Evolutionary conservation across 2,329 filamentous ascomycete species (phyloP).

Genomic region (Aspergillus udagawae): DNA sequence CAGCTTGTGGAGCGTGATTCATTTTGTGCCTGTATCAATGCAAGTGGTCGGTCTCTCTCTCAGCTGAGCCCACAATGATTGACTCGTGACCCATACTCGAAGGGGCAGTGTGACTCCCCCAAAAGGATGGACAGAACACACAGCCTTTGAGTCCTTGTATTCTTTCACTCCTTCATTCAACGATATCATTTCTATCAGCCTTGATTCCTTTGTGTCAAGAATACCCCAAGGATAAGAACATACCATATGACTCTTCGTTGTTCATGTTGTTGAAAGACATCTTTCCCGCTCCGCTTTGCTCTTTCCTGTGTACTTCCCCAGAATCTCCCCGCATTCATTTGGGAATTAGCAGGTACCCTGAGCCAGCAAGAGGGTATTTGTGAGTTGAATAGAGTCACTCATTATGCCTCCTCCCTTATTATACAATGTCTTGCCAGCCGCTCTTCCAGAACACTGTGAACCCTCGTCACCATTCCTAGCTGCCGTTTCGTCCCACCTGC

Average conservation of each 20-base stretch:
- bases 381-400: not conserved
- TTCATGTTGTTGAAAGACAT: not conserved
- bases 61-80: not conserved
- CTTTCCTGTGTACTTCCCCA: not conserved
- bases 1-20: not conserved
- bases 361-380: not conserved
- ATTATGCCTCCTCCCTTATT: constrained; percentile 30
- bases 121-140: not conserved
- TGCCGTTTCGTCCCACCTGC: constrained; percentile 55
- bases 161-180: not conserved
- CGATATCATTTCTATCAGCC: not conserved
- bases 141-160: not conserved
- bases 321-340: not conserved
- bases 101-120: constrained; percentile 13
- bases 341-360: not conserved
- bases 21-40: not conserved
- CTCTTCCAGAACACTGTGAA: constrained; percentile 57
- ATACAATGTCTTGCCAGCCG: constrained; percentile 20
- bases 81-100: constrained; percentile 7
- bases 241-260: not conserved
- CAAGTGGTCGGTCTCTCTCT: not conserved
- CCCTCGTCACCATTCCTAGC: constrained; percentile 56
- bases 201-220: not conserved
- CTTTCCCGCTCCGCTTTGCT: not conserved
- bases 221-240: no score